A percentile compares a stretch with the other conserved stretches of the same genome.
Evolutionary conservation across 2,329 filamentous ascomycete species (phyloP).

Genomic region (Ophiobolus disseminans): DNA sequence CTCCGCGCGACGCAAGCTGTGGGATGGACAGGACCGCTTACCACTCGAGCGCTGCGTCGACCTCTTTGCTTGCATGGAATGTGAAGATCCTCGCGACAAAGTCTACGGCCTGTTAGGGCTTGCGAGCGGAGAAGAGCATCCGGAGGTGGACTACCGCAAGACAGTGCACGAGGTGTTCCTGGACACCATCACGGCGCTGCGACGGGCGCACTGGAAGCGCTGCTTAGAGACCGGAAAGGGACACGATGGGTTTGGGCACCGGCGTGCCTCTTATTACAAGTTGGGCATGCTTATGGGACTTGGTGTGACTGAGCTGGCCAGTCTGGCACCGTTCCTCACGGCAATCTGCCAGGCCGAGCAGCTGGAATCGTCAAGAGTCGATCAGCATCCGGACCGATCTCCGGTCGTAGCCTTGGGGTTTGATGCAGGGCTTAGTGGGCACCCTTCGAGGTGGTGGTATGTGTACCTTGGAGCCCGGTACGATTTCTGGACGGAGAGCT

Average conservation of each 20-base stretch:
- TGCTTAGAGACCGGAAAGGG: not conserved
- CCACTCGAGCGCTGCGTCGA: not conserved
- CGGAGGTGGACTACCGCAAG: not conserved
- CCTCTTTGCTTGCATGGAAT: not conserved
- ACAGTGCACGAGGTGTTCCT: not conserved
- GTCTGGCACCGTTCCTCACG: not conserved
- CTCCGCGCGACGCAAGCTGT: not conserved
- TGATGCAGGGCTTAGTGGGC: no score
- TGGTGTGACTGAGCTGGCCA: not conserved
- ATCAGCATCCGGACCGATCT: no score
- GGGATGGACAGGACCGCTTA: not conserved
- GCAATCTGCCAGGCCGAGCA: no score
- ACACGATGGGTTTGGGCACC: not conserved
- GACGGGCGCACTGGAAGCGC: not conserved
- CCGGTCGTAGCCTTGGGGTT: no score
- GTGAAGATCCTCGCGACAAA: not conserved
- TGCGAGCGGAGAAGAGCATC: not conserved
- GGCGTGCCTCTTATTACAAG: not conserved
- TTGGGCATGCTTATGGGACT: not conserved
- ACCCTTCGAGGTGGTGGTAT: no score
- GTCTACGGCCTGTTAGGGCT: not conserved
- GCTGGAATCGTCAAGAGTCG: no score
- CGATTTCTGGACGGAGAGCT: no score
- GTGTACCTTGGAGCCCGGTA: no score
- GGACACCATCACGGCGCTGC: not conserved